Conservation (phyloP, 2,329 filamentous ascomycete genomes). For the Pseudogymnoascus sp. region DNA sequence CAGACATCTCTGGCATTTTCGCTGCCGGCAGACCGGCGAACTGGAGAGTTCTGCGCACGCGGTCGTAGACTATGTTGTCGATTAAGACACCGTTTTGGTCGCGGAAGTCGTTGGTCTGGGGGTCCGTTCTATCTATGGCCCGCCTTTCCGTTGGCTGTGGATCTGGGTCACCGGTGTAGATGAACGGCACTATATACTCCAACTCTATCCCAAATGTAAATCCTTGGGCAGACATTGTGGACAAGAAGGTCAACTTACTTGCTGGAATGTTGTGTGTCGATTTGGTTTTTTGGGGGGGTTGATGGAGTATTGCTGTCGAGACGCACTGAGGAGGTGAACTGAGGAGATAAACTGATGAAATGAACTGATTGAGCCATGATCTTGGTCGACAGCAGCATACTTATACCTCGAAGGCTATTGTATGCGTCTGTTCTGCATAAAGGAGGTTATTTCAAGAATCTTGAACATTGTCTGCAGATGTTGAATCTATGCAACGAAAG, state of each 20-base stretch:
- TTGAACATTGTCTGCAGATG: background rate
- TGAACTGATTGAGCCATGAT: background rate
- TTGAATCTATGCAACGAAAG: background rate
- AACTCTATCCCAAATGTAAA: slow-evolving; percentile 3
- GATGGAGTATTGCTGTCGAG: background rate
- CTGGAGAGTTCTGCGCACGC: background rate
- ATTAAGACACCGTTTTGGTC: background rate
- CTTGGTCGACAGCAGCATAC: background rate
- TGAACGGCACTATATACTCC: background rate
- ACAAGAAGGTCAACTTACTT: slow-evolving; percentile 3
- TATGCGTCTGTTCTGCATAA: background rate
- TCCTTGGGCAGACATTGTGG: background rate
- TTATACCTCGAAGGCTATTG: background rate
- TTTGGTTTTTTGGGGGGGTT: background rate
- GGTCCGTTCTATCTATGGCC: background rate
- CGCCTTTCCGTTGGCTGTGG: background rate
- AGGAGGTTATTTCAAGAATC: background rate
- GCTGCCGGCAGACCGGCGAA: background rate
- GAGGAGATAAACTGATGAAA: background rate
- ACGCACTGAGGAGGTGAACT: background rate
- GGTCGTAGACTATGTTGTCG: background rate
- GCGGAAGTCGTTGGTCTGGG: background rate
- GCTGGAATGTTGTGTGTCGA: background rate
- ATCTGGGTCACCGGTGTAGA: background rate
- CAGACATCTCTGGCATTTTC: background rate